Evolutionary conservation across 257 asterid species (phyloP).

Genomic region (Solanum ossicruentum): DNA sequence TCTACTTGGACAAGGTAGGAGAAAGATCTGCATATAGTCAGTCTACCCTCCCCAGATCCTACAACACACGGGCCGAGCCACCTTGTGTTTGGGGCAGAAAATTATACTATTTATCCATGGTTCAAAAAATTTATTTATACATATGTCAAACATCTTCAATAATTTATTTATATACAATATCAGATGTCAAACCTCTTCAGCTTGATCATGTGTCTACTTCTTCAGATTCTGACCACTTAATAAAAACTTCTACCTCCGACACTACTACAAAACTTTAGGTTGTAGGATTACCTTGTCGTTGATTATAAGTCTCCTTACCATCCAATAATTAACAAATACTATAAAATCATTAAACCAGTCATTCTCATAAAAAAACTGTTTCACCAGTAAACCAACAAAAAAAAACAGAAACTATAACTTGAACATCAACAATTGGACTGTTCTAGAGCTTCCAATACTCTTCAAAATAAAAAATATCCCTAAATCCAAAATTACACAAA

Average conservation of each 20-base stretch:
- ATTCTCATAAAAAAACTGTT: not conserved
- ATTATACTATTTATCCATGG: too few species aligned
- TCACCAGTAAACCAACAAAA: not conserved
- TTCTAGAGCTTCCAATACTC: not conserved
- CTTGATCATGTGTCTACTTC: too few species aligned
- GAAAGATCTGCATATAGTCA: not conserved
- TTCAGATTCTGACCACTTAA: too few species aligned
- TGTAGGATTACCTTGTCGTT: not conserved
- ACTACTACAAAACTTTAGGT: too few species aligned
- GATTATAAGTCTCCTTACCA: not conserved
- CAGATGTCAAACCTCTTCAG: too few species aligned
- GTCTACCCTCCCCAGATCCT: not conserved
- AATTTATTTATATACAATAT: too few species aligned
- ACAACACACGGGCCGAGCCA: too few species aligned
- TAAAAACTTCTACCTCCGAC: too few species aligned
- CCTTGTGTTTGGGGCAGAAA: too few species aligned
- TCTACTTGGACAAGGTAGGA: not conserved
- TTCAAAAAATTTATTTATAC: too few species aligned
- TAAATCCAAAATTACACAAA: not conserved
- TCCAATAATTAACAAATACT: not conserved
- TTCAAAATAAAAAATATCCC: not conserved
- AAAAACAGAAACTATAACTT: not conserved
- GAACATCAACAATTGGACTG: not conserved
- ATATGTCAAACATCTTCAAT: too few species aligned
- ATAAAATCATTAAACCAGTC: not conserved